Conservation (phyloP, 257 asterid species). For the Solanum rostratum region DNA sequence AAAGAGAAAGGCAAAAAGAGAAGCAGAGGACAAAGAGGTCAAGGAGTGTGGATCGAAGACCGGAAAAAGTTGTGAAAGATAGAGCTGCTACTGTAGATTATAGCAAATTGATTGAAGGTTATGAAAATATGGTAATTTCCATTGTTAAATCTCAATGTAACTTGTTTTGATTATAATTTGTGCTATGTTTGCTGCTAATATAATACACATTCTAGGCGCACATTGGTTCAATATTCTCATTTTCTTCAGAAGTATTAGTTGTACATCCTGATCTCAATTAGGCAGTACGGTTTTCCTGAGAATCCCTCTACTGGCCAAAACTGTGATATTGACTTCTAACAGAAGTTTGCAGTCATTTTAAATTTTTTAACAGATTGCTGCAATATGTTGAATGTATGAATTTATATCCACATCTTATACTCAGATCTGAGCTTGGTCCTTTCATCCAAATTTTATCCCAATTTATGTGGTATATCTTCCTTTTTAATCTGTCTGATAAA, state of each 20-base stretch:
- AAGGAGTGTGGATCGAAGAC: slow-evolving; percentile 12
- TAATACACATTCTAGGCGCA: not conserved
- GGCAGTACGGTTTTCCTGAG: not conserved
- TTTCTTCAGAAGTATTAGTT: not conserved
- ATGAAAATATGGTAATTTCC: slow-evolving; percentile 53
- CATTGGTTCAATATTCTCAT: not conserved
- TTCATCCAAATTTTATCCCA: not conserved
- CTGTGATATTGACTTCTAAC: not conserved
- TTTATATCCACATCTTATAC: not conserved
- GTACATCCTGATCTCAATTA: not conserved
- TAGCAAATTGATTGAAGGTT: slow-evolving; percentile 53
- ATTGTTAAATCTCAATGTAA: not conserved
- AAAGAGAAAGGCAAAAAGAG: slow-evolving; percentile 24
- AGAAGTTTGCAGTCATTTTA: not conserved
- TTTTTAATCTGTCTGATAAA: not conserved
- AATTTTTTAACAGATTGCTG: not conserved
- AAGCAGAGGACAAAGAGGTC: slow-evolving; percentile 20
- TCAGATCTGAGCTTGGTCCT: not conserved
- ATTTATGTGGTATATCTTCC: not conserved
- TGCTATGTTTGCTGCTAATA: not conserved
- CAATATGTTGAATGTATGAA: not conserved
- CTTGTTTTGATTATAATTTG: not conserved
- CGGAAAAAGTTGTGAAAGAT: slow-evolving; percentile 4
- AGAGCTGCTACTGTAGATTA: slow-evolving; percentile 29
- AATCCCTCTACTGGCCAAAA: not conserved